Base-by-base conservation (phyloP, 2,329 filamentous ascomycete genomes). In the Cordyceps tenuipes region DNA sequence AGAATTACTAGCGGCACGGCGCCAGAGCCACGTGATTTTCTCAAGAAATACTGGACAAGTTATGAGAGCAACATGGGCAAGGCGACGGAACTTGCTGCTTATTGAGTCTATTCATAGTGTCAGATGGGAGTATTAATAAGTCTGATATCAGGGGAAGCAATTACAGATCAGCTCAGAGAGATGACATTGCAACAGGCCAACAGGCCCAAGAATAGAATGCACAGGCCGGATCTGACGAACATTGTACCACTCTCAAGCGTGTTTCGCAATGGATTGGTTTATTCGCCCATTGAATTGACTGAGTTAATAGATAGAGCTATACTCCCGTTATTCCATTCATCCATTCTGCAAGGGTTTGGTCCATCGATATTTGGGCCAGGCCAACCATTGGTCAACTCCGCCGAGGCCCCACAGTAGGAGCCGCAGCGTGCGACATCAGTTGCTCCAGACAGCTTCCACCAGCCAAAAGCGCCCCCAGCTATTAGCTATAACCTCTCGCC, bases 371-470 rank as follows among this genome's bases (percentile, higher is more conserved):
- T 15, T 17, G 9, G n/a, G 15, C 34, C 44, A 51, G 47, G 19
- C 34, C 56, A 51, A 44, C 54, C 31, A 61, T 61, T 57, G 53
- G 59, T 61, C 59, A 61, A 53, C 48, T 61, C 47, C 36, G 15
- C 19, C 47, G 19, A 46, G 46, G 54, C 53, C 53, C 59, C 59
- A 61, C 59, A 39, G 26, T 47, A 29, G 46, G 36, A 52, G 53
- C 54, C 53, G 59, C 46, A 60, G 52, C 46, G 21, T 41, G 51
- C 52, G 50, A 26, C 44, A 55, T 29, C 46, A 23, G 47, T 57
- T 34, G 21, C 47, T 57, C 48, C 56, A 36, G 29, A n/a, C 44
- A 48, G 44, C 54, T 44, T 44, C 26, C 15, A 47, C 26, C 26
- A 26, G 21, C 36, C 47, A 36, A 36, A 36, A 36, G 34, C 6